phyloP scores from a whole-genome alignment of 441 rosid species.

The Melastoma candidum region DNA sequence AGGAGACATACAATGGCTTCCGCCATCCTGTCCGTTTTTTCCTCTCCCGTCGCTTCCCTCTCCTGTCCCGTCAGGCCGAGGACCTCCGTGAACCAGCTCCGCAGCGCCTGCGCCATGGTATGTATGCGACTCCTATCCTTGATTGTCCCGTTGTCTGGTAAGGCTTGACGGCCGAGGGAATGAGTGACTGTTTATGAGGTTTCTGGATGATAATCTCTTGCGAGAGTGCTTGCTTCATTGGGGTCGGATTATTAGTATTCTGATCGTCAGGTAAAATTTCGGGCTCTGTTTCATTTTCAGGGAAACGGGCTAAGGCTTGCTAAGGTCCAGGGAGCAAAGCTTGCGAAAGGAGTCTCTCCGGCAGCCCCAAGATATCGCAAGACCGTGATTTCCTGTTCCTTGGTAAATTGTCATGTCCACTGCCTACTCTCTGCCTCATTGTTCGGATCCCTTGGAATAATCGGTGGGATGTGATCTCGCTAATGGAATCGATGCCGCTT shows the following conservation, averaged over 20 bases:
- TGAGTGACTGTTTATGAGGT: too few relatives aligned
- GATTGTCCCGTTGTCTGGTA: background rate
- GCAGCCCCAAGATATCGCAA: slow-evolving; percentile 21
- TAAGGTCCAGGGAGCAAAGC: slow-evolving; percentile 20
- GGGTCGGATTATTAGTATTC: too few relatives aligned
- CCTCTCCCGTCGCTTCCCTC: slow-evolving; percentile 18
- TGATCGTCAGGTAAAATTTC: too few relatives aligned
- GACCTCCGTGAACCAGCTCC: slow-evolving; percentile 11
- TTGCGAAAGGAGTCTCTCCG: slow-evolving; percentile 15
- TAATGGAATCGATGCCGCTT: background rate
- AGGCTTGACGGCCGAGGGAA: background rate
- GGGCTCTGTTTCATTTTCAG: slow-evolving; percentile 18
- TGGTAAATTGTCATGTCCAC: slow-evolving; percentile 22
- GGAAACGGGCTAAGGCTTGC: slow-evolving; percentile 25
- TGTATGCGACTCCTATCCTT: slow-evolving; percentile 2
- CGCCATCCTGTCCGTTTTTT: slow-evolving; percentile 24
- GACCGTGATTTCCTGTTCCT: slow-evolving; percentile 34
- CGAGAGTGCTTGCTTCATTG: background rate
- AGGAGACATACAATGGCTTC: slow-evolving; percentile 20
- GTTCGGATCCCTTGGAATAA: background rate
- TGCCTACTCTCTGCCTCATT: background rate
- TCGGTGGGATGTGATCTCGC: background rate
- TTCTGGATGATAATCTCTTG: too few relatives aligned
- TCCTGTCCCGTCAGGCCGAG: slow-evolving; percentile 13
- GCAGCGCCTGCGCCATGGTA: slow-evolving; percentile 27